phyloP scores from a whole-genome alignment of 805 yeast genomes.

The Allodekkera sacchari region DNA sequence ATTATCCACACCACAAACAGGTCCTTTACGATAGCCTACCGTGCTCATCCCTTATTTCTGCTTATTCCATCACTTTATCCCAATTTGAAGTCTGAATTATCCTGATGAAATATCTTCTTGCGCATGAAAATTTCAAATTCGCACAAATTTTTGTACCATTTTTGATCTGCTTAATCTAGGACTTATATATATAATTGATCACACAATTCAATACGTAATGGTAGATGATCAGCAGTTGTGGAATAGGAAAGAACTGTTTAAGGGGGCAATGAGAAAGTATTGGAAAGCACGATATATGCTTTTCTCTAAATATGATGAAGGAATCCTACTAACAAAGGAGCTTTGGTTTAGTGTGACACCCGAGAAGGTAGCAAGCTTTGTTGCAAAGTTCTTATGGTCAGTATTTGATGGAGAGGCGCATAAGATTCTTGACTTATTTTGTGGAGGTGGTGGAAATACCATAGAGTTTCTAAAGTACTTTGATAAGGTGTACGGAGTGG shows the following conservation, averaged over 20 bases:
- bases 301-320: slow-evolving; percentile 58
- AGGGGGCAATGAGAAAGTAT: slow-evolving; percentile 33
- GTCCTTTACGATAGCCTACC: slow-evolving; percentile 43
- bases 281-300: slow-evolving; percentile 56
- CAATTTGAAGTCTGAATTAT: too few relatives aligned
- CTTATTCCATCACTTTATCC: too few relatives aligned
- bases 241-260: slow-evolving; percentile 6
- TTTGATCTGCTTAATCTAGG: too few relatives aligned
- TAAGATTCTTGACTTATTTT: slow-evolving; percentile 64
- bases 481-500: slow-evolving; percentile 53
- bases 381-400: slow-evolving; percentile 47
- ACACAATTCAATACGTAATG: too few relatives aligned
- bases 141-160: too few relatives aligned
- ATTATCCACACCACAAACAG: slow-evolving; percentile 82
- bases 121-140: too few relatives aligned
- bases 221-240: background rate
- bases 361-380: slow-evolving; percentile 56
- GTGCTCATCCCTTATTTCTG: slow-evolving; percentile 2
- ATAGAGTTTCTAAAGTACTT: slow-evolving; percentile 64
- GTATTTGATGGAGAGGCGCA: slow-evolving; percentile 89
- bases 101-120: too few relatives aligned
- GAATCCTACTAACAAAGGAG: slow-evolving; percentile 60
- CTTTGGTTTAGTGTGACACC: slow-evolving; percentile 89
- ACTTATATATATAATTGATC: too few relatives aligned
- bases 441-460: slow-evolving; percentile 87